Evolutionary conservation across 2,329 filamentous ascomycete species (phyloP).

Genomic region (Colletotrichum phormii): DNA sequence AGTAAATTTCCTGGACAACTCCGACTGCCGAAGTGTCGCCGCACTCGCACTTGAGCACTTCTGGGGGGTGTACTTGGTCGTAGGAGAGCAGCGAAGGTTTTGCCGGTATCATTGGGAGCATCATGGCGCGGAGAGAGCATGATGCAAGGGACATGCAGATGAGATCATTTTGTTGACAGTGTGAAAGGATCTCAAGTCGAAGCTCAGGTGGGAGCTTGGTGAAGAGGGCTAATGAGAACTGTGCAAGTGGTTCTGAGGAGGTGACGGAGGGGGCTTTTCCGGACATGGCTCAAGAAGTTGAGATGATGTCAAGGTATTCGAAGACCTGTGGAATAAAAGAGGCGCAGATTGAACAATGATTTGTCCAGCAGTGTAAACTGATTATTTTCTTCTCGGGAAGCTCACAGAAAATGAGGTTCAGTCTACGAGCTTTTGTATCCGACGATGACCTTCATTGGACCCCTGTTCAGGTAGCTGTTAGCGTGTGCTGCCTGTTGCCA

Average conservation of each 20-base stretch:
- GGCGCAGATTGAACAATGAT: no score
- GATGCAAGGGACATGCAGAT: conserved; percentile 18
- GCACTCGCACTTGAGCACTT: background rate
- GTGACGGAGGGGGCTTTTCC: no score
- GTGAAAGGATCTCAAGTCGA: background rate
- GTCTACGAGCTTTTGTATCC: no score
- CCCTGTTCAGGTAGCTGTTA: no score
- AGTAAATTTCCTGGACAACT: background rate
- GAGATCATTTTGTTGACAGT: conserved; percentile 2
- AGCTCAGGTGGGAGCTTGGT: conserved; percentile 6
- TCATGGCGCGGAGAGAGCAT: background rate
- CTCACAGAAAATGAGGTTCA: no score
- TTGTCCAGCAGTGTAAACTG: no score
- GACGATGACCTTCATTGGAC: no score
- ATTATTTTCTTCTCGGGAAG: no score
- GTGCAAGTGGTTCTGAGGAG: background rate
- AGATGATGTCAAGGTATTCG: no score
- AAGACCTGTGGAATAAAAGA: no score
- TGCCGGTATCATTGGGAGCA: background rate
- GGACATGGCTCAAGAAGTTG: no score
- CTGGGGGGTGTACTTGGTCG: background rate
- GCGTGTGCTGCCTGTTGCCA: no score
- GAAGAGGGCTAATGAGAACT: conserved; percentile 4
- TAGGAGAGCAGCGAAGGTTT: background rate
- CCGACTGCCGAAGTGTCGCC: background rate